Evolutionary conservation across 2,329 filamentous ascomycete species (phyloP).

Genomic region (Aspergillus fijiensis): DNA sequence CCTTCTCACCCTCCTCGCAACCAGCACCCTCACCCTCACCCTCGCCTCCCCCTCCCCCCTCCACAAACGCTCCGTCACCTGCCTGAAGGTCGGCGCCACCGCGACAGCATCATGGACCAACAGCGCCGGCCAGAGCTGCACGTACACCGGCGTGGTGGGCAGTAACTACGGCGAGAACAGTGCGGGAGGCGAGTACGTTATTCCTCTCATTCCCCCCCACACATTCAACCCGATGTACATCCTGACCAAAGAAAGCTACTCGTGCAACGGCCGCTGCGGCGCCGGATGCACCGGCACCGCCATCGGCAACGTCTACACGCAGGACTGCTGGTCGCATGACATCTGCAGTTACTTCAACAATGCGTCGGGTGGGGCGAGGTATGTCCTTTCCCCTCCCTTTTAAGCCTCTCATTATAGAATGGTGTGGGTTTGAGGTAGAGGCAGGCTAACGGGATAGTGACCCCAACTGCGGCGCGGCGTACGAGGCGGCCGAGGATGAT

Average conservation of each 20-base stretch:
- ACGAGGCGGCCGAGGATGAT: conserved; percentile 14
- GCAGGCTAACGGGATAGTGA: conserved; percentile 1
- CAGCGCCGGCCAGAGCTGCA: conserved; percentile 15
- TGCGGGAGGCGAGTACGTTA: conserved; percentile 16
- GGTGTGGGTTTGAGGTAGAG: neutral
- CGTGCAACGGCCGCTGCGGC: conserved; percentile 22
- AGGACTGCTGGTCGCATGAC: conserved; percentile 23
- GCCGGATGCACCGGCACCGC: conserved; percentile 16
- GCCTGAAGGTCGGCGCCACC: conserved; percentile 16
- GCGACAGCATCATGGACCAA: conserved; percentile 19
- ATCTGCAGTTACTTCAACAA: conserved; percentile 22
- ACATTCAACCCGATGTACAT: neutral
- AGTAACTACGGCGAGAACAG: conserved; percentile 18
- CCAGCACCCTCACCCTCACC: neutral
- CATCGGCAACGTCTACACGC: conserved; percentile 19
- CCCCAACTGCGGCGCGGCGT: conserved; percentile 15
- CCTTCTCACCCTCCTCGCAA: neutral
- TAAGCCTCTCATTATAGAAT: neutral
- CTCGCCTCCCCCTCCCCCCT: neutral
- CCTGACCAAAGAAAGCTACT: conserved; percentile 12
- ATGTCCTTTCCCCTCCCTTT: neutral
- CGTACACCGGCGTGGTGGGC: conserved; percentile 15
- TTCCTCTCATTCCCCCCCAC: neutral
- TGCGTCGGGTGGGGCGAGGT: conserved; percentile 17
- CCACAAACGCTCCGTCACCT: conserved; percentile 15